Evolutionary conservation across 2,329 filamentous ascomycete genomes (phyloP).

Genomic region (Verticillium longisporum): DNA sequence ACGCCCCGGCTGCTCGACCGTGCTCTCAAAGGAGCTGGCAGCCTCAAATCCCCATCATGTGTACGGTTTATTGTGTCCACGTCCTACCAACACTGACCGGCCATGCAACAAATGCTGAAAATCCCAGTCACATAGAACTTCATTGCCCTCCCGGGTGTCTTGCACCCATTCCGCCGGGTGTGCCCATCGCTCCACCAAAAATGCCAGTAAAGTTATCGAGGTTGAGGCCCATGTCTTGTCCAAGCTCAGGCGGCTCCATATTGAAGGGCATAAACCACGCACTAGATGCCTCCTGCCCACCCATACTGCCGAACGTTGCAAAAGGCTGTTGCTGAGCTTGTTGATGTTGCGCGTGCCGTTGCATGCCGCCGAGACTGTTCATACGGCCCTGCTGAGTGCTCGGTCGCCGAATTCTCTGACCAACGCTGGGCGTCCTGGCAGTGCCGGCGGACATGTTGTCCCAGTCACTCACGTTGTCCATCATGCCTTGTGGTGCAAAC

Average conservation of each 20-base stretch:
- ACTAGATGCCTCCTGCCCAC: slow-evolving; percentile 44
- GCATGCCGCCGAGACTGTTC: neutral
- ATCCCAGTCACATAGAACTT: neutral
- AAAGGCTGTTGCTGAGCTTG: neutral
- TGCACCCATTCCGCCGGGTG: slow-evolving; percentile 18
- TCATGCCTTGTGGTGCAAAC: slow-evolving; percentile 17
- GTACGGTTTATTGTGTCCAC: neutral
- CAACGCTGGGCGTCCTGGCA: slow-evolving; percentile 10
- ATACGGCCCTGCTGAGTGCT: neutral
- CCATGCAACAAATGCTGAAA: neutral
- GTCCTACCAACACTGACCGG: neutral
- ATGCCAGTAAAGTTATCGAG: slow-evolving; percentile 43
- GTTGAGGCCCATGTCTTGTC: slow-evolving; percentile 37
- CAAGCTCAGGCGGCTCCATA: slow-evolving; percentile 66
- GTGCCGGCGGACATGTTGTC: slow-evolving; percentile 28
- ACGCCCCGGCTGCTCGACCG: neutral
- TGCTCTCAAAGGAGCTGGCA: neutral
- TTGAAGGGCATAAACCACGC: slow-evolving; percentile 95
- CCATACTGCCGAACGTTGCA: slow-evolving; percentile 4
- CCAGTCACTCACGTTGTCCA: slow-evolving; percentile 36
- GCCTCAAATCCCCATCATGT: neutral
- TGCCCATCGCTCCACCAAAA: slow-evolving; percentile 25
- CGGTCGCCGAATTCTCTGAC: neutral
- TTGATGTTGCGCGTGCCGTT: neutral
- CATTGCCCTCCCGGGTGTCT: neutral